Conservation (phyloP, 148 eudicot species). For the Fallopia convolvulus region DNA sequence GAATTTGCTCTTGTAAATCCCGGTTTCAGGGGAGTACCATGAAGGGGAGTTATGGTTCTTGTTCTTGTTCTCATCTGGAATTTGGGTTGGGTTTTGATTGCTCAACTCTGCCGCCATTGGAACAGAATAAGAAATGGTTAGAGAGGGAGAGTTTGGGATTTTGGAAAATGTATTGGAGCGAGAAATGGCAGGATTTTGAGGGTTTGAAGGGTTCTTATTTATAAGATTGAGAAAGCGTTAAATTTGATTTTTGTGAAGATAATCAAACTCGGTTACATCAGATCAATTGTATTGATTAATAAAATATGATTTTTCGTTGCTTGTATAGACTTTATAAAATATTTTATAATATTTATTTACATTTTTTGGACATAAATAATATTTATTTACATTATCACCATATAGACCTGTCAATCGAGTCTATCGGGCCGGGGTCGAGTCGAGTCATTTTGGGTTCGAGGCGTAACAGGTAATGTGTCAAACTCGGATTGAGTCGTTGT, state of each 20-base stretch:
- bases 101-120: conserved; percentile 9
- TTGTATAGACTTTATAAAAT: no score
- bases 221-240: neutral
- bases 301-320: neutral
- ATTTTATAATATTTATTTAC: no score
- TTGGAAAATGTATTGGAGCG: conserved; percentile 18
- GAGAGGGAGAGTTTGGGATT: neutral
- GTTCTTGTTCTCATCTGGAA: neutral
- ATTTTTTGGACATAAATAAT: no score
- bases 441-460: no score
- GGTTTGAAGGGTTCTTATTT: conserved; percentile 6
- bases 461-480: no score
- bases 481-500: no score
- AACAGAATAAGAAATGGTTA: neutral
- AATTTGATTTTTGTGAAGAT: no score
- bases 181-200: conserved; percentile 11
- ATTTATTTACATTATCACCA: no score
- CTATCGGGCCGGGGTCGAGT: no score
- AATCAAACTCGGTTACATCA: no score
- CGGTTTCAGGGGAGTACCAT: conserved; percentile 53
- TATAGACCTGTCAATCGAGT: no score
- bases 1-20: conserved; percentile 60
- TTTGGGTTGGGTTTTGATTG: neutral
- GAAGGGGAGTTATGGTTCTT: neutral
- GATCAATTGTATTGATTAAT: neutral